Base-by-base conservation (phyloP, 169 alveolate genomes). In the Fabrea salina region DNA sequence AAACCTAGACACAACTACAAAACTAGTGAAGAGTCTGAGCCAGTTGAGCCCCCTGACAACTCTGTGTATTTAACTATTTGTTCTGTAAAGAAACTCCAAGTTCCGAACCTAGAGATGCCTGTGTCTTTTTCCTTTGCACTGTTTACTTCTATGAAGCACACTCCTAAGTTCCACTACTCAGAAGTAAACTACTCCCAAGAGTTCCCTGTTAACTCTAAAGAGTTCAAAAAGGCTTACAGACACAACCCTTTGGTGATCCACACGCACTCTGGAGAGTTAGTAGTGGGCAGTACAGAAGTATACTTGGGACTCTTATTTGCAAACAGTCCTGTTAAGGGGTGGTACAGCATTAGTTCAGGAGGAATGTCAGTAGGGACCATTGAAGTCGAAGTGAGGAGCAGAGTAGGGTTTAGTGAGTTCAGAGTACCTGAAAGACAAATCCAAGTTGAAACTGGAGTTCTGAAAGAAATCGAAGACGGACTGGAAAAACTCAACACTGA, bases 221-320 rank as follows among this genome's bases (percentile, higher is more conserved):
- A 32, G 11, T 61, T 61, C 27, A 61, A 61, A 61, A 61, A 30
- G 44, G 39, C 32, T n/a, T 61, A 61, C 39, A 22, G 74, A 51
- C 16, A 13, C 2, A 35, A 37, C 39, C 74, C 74, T 32, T 61
- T 61, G n/a, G 50, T 61, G 0, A 22, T 61, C 27, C 11, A 27
- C 8, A 16, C 3, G 0, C 32, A 37, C 39, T 27, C 8, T 16
- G 32, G 74, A n/a, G 13, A 16, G 16, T 47, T 61, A 11, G 74
- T 32, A 16, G 8, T 2, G 11, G 41, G 51, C 13, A 37, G 39
- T 61, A 1, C 30, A 51, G 74, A 61, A 61, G 74, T 30, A 1
- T 61, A 61, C 25, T 11, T 61, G 11, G 74, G 74, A 16, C 50
- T 61, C 19, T 37, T 61, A 33, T 61, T 61, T 61, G 44, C 53